Percentiles rank a stretch among this genome's conserved stretches.
phyloP scores from a whole-genome alignment of 768 basidiomycete species.

The Piloderma croceum region DNA sequence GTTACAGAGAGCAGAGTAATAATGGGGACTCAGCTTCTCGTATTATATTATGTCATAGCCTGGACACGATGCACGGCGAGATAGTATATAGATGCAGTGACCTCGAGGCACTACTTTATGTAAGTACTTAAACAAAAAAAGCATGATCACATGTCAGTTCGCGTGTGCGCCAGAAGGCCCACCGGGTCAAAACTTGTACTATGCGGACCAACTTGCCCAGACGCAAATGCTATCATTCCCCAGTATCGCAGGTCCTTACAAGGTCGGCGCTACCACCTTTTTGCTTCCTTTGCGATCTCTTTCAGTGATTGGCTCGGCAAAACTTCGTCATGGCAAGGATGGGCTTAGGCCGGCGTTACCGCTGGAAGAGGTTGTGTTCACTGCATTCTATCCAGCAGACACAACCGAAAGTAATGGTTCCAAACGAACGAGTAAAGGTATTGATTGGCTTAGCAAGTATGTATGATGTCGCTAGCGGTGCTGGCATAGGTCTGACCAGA shows the following conservation, averaged over 20 bases:
- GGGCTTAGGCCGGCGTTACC: constrained; percentile 23
- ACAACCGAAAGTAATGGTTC: no score
- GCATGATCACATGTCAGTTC: no score
- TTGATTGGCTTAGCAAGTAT: constrained; percentile 35
- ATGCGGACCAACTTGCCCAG: no score
- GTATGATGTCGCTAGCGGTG: constrained; percentile 15
- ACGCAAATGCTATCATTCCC: constrained; percentile 28
- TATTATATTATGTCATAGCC: no score
- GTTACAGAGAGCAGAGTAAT: no score
- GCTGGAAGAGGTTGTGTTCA: constrained; percentile 36
- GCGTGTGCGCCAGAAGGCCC: no score
- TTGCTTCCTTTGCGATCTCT: constrained; percentile 18
- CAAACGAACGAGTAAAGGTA: constrained; percentile 15
- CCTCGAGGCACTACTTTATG: no score
- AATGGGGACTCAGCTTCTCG: no score
- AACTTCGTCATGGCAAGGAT: constrained; percentile 13
- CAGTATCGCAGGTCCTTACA: constrained; percentile 23
- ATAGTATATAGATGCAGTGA: no score
- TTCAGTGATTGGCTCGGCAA: constrained; percentile 16
- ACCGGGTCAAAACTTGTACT: no score
- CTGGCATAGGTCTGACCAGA: neutral
- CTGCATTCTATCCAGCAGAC: constrained; percentile 37
- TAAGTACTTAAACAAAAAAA: no score
- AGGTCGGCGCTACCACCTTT: constrained; percentile 34
- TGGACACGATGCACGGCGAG: no score